Percentiles rank a stretch among this genome's conserved stretches.
Conservation (phyloP, 192 early-diverging fungal species). For the Coemansia sp. region DNA sequence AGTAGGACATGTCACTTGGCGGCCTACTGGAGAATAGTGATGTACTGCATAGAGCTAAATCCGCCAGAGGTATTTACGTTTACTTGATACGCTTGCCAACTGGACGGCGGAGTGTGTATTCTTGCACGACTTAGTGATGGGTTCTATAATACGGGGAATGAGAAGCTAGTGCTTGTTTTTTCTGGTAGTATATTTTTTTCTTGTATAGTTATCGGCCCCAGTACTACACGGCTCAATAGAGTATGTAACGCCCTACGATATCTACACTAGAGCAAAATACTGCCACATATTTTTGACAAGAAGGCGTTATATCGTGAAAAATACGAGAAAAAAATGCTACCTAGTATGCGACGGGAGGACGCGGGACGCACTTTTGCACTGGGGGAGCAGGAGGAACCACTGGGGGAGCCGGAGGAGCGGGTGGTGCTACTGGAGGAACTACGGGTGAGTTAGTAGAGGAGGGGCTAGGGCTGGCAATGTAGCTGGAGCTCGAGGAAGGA, state of each 20-base stretch:
- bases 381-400: not conserved
- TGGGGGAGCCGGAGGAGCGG: not conserved
- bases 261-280: not conserved
- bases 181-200: too few species aligned
- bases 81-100: too few species aligned
- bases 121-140: too few species aligned
- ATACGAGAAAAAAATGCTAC: not conserved
- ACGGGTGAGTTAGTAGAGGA: not conserved
- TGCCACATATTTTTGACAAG: not conserved
- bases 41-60: too few species aligned
- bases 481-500: conserved; percentile 1
- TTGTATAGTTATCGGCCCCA: too few species aligned
- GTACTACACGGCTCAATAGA: too few species aligned
- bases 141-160: too few species aligned
- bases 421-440: not conserved
- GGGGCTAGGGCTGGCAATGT: not conserved
- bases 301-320: not conserved
- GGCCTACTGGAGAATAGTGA: too few species aligned
- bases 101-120: too few species aligned
- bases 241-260: not conserved
- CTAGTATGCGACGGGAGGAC: conserved; percentile 10
- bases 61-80: too few species aligned
- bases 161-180: too few species aligned
- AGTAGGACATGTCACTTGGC: too few species aligned
- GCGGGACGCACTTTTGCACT: conserved; percentile 11